Conservation (phyloP, 2,329 filamentous ascomycete species). For the Didymella keratinophila region DNA sequence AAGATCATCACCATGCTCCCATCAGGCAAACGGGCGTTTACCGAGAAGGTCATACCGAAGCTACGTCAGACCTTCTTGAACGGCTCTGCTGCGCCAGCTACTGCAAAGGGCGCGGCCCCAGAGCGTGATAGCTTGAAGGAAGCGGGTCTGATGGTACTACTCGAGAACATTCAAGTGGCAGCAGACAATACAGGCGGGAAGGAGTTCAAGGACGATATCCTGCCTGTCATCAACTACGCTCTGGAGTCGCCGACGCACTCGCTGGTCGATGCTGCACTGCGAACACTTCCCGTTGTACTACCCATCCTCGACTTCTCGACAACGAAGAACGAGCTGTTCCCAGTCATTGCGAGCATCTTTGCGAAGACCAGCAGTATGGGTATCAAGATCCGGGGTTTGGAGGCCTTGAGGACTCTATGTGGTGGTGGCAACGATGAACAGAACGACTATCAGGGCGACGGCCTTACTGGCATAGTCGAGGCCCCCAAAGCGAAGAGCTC, state of each 20-base stretch:
- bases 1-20: constrained; percentile 84
- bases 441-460: constrained; percentile 63
- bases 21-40: constrained; percentile 75
- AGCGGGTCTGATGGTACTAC: constrained; percentile 86
- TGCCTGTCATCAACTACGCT: constrained; percentile 83
- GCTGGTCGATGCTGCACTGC: constrained; percentile 84
- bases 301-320: constrained; percentile 94
- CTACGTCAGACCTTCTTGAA: constrained; percentile 83
- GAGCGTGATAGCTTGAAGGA: constrained; percentile 87
- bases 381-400: constrained; percentile 91
- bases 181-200: constrained; percentile 85
- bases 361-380: constrained; percentile 90
- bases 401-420: constrained; percentile 89
- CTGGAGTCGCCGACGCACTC: constrained; percentile 90
- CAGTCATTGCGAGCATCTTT: constrained; percentile 88
- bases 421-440: constrained; percentile 68
- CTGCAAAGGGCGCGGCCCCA: constrained; percentile 55
- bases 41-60: constrained; percentile 83
- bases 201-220: constrained; percentile 93
- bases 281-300: constrained; percentile 79
- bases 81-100: constrained; percentile 58
- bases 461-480: constrained; percentile 73
- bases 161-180: constrained; percentile 81
- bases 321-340: constrained; percentile 96
- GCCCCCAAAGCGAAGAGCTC: constrained; percentile 66